Evolutionary conservation across 2,329 filamentous ascomycete genomes (phyloP).

Genomic region (Blastomyces gilchristii): DNA sequence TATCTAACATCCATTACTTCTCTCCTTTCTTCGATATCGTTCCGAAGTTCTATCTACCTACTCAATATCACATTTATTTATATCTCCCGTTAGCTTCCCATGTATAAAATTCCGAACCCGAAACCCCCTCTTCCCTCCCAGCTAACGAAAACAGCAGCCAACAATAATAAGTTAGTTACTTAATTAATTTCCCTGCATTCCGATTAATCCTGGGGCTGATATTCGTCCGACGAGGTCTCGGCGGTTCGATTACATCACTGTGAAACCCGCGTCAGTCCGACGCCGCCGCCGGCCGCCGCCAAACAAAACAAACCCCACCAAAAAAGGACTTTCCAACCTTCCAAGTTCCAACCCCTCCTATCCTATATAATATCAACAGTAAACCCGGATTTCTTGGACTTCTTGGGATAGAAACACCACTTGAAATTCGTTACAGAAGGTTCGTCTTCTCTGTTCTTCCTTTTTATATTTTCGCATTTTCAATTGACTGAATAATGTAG

Average conservation of each 20-base stretch:
- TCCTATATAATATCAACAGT: not conserved
- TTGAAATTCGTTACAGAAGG: too few species aligned
- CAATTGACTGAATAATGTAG: not conserved
- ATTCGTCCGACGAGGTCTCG: not conserved
- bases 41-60: not conserved
- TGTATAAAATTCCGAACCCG: too few species aligned
- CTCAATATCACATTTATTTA: too few species aligned
- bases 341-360: not conserved
- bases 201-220: not conserved
- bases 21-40: not conserved
- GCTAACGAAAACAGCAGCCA: not conserved
- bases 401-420: not conserved
- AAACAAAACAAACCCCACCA: not conserved
- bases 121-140: too few species aligned
- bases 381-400: not conserved
- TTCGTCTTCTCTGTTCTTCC: not conserved
- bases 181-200: not conserved
- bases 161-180: not conserved
- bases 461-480: not conserved
- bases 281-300: not conserved
- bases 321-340: not conserved
- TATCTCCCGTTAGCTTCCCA: too few species aligned
- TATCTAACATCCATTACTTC: not conserved
- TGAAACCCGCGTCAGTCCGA: not conserved
- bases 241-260: not conserved